Evolutionary conservation across 208 protist genomes (phyloP).

Genomic region (Wallacemonas rigidus): DNA sequence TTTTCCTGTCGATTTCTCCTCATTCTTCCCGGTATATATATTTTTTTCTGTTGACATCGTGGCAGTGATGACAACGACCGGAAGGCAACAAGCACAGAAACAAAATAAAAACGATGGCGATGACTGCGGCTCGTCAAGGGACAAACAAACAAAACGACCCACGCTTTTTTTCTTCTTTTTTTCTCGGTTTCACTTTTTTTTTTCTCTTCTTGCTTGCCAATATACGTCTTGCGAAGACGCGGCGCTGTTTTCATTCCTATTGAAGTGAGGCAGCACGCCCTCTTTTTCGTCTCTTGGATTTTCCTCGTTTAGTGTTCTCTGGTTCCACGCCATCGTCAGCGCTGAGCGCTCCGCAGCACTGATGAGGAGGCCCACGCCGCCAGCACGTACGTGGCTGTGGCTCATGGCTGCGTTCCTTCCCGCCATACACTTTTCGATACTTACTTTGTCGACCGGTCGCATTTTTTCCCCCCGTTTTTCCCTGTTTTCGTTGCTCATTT

Average conservation of each 20-base stretch:
- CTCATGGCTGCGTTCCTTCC: background rate
- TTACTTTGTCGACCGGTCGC: background rate
- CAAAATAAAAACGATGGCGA: background rate
- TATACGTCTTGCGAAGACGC: no score
- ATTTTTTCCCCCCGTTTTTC: background rate
- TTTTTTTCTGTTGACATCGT: no score
- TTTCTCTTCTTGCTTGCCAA: background rate
- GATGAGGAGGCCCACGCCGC: background rate
- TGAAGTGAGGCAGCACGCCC: no score
- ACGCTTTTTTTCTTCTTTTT: constrained; percentile 9
- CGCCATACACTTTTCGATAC: background rate
- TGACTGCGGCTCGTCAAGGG: background rate
- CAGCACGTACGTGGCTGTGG: background rate
- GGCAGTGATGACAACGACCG: no score
- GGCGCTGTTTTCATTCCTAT: no score
- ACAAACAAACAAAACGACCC: background rate
- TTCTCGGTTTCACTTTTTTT: constrained; percentile 13
- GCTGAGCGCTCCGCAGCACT: background rate
- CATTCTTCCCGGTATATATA: no score
- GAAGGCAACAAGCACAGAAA: background rate
- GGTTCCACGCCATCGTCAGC: background rate
- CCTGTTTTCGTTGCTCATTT: background rate
- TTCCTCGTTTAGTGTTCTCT: no score
- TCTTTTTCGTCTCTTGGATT: no score
- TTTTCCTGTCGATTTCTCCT: no score